phyloP scores from a whole-genome alignment of 139 green algal genomes.

The Auxenochlorella pyrenoidosa region DNA sequence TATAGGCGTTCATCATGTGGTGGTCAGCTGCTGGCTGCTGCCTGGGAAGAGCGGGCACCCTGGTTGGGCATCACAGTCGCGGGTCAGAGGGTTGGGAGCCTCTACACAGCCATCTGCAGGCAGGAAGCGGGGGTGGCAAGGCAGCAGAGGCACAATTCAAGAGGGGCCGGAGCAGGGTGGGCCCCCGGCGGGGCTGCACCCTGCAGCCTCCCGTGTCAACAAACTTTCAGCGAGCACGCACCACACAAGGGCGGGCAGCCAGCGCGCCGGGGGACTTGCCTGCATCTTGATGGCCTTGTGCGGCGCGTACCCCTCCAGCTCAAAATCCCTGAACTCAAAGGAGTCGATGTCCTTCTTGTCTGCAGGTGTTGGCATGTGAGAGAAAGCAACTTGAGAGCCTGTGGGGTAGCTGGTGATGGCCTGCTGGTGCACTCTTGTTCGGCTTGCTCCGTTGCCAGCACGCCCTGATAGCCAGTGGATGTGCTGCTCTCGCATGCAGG shows the following conservation, averaged over 20 bases:
- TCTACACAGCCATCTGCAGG: conserved; percentile 30
- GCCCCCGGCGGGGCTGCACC: neutral
- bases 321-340: conserved; percentile 91
- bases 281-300: conserved; percentile 98
- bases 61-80: neutral
- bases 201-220: neutral
- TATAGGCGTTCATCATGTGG: neutral
- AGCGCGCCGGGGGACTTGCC: too few species aligned
- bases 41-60: neutral
- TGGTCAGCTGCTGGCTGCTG: neutral
- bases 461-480: too few species aligned
- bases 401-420: too few species aligned
- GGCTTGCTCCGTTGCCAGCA: too few species aligned
- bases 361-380: too few species aligned
- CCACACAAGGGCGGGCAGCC: neutral
- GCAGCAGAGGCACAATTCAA: neutral
- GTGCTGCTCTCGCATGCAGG: too few species aligned
- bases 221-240: too few species aligned
- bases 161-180: neutral
- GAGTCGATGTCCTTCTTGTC: conserved; percentile 90
- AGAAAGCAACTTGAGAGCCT: too few species aligned
- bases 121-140: neutral
- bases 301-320: conserved; percentile 89
- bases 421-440: too few species aligned
- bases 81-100: neutral